Evolutionary conservation across 768 basidiomycete genomes (phyloP).

Genomic region (Scleroderma bovista): DNA sequence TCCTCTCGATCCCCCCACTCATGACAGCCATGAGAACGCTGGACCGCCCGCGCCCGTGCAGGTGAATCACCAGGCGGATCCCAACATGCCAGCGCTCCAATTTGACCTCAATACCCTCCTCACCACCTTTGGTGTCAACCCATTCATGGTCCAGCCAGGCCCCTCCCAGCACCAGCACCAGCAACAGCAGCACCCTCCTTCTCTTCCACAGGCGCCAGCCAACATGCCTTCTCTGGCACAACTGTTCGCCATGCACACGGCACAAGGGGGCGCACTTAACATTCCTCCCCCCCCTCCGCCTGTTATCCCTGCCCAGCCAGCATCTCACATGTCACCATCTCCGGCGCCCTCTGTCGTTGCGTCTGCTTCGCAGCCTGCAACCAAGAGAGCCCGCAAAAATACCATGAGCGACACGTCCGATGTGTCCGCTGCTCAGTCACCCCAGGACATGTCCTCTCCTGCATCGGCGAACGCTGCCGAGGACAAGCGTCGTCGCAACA

Average conservation of each 20-base stretch:
- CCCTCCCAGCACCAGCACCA: conserved; percentile 23
- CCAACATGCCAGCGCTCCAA: conserved; percentile 30
- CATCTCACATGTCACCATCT: neutral
- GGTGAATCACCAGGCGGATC: conserved; percentile 25
- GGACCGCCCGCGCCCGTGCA: conserved; percentile 40
- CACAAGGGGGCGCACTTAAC: conserved; percentile 21
- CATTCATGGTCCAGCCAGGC: conserved; percentile 32
- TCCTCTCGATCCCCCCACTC: conserved; percentile 31
- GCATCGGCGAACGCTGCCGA: conserved; percentile 48
- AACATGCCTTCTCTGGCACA: conserved; percentile 61
- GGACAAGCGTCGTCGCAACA: conserved; percentile 92
- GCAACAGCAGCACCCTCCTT: conserved; percentile 12
- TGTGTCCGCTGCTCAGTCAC: conserved; percentile 19
- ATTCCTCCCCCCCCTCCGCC: conserved; percentile 16
- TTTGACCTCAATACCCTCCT: conserved; percentile 40
- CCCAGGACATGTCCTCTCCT: conserved; percentile 17
- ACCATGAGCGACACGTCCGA: conserved; percentile 17
- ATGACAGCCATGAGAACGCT: conserved; percentile 56
- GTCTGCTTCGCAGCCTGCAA: conserved; percentile 25
- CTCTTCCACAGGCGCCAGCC: conserved; percentile 5
- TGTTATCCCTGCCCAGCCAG: conserved; percentile 11
- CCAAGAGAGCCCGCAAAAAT: conserved; percentile 51
- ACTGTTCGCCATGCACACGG: conserved; percentile 55
- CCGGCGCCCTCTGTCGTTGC: conserved; percentile 1
- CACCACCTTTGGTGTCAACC: conserved; percentile 37